These are phyloP conservation scores for Triticum timopheevii DNA, from an alignment of 176 grass and related monocot species.

Conservation along the genomic window DNA sequence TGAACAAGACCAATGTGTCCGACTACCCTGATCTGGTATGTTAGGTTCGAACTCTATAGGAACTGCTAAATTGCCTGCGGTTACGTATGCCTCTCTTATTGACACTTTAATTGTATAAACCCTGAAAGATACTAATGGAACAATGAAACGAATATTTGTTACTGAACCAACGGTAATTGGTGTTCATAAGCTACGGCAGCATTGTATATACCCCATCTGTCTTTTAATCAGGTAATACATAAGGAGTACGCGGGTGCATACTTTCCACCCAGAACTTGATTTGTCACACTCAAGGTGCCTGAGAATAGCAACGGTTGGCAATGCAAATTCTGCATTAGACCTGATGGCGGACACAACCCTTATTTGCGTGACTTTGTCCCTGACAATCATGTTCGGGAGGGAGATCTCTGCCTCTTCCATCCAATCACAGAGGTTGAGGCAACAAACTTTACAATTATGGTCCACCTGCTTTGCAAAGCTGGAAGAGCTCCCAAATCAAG, in stretches of 20 bases:
- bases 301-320: not conserved
- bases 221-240: not conserved
- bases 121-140: too few species aligned
- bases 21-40: not conserved
- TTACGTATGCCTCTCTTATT: not conserved
- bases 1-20: slow-evolving; percentile 19
- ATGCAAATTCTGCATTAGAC: not conserved
- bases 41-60: not conserved
- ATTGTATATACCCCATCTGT: not conserved
- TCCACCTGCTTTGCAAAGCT: not conserved
- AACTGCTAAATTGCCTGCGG: not conserved
- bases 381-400: not conserved
- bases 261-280: not conserved
- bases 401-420: not conserved
- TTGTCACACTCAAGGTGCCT: not conserved
- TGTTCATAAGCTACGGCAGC: too few species aligned
- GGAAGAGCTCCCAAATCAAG: not conserved
- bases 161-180: too few species aligned
- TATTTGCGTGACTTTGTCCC: not conserved
- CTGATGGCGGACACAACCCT: not conserved
- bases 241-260: not conserved
- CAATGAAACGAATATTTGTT: too few species aligned
- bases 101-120: too few species aligned
- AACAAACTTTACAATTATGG: not conserved
- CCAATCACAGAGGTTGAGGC: not conserved